Conservation (phyloP, 1,139 yeast species). For the Geotrichum siamense region DNA sequence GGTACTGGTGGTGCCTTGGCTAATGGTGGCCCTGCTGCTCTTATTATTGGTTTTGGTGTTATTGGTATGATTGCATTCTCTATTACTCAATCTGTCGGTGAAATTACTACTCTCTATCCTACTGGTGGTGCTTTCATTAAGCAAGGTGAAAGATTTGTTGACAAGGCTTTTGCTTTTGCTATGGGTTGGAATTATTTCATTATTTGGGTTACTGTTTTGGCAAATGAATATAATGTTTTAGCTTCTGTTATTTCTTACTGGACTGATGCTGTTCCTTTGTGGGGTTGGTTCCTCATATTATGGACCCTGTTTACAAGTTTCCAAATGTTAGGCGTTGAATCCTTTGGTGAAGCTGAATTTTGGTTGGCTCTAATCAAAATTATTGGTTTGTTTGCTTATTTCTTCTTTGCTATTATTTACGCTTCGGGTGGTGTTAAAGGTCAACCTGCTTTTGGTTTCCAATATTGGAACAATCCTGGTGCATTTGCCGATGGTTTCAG, state of each 20-base stretch:
- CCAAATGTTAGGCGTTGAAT: slow-evolving; percentile 50
- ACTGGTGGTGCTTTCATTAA: slow-evolving; percentile 57
- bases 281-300: slow-evolving; percentile 50
- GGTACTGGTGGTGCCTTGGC: slow-evolving; percentile 57
- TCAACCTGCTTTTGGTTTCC: slow-evolving; percentile 34
- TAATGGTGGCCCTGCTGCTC: slow-evolving; percentile 58
- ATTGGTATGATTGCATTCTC: slow-evolving; percentile 54
- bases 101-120: slow-evolving; percentile 56
- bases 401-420: slow-evolving; percentile 51
- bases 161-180: slow-evolving; percentile 53
- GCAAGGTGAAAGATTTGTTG: slow-evolving; percentile 51
- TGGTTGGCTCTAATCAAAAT: slow-evolving; percentile 56
- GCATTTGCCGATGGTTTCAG: slow-evolving; percentile 59
- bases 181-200: slow-evolving; percentile 59
- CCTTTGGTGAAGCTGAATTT: slow-evolving; percentile 63
- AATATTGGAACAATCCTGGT: slow-evolving; percentile 92
- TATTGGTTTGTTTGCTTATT: slow-evolving; percentile 49
- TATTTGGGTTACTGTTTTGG: slow-evolving; percentile 53
- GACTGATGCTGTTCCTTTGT: slow-evolving; percentile 55
- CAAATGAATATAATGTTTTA: slow-evolving; percentile 52
- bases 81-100: slow-evolving; percentile 58
- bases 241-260: slow-evolving; percentile 50
- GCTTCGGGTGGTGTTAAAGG: slow-evolving; percentile 53
- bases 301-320: slow-evolving; percentile 49
- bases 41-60: slow-evolving; percentile 50